A percentile compares a stretch with the other conserved stretches of the same genome.
Evolutionary conservation across 2,329 filamentous ascomycete genomes (phyloP).

Genomic region (Penicillium sp.): DNA sequence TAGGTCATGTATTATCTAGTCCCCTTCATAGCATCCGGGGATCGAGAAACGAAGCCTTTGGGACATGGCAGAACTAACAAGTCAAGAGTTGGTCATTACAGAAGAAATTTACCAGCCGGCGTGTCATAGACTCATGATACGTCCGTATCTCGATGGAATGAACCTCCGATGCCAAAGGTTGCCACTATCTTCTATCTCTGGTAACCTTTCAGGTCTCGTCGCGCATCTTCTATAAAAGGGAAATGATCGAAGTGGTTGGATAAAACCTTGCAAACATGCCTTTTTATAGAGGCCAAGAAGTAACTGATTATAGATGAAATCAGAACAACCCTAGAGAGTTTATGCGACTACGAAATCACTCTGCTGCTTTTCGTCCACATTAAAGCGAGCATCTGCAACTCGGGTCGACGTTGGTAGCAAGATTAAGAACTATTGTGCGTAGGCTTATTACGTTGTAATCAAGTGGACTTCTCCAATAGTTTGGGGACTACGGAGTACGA

Average conservation of each 20-base stretch:
- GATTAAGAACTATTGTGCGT: not conserved
- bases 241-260: not conserved
- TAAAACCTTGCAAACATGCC: not conserved
- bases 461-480: not conserved
- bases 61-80: not conserved
- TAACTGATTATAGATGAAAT: not conserved
- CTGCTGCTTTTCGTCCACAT: not conserved
- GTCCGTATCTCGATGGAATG: not conserved
- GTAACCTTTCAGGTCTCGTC: not conserved
- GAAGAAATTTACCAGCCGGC: not conserved
- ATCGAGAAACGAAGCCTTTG: not conserved
- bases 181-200: not conserved
- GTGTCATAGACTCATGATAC: not conserved
- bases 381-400: not conserved
- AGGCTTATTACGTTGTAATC: not conserved
- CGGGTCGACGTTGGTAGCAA: not conserved
- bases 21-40: not conserved
- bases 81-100: not conserved
- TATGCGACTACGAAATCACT: not conserved
- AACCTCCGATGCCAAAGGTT: not conserved
- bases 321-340: not conserved
- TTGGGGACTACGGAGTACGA: not conserved
- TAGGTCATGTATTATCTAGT: not conserved
- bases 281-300: not conserved
- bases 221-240: not conserved